Conservation (phyloP, 2,329 filamentous ascomycete species). For the Botrytis squamosa region DNA sequence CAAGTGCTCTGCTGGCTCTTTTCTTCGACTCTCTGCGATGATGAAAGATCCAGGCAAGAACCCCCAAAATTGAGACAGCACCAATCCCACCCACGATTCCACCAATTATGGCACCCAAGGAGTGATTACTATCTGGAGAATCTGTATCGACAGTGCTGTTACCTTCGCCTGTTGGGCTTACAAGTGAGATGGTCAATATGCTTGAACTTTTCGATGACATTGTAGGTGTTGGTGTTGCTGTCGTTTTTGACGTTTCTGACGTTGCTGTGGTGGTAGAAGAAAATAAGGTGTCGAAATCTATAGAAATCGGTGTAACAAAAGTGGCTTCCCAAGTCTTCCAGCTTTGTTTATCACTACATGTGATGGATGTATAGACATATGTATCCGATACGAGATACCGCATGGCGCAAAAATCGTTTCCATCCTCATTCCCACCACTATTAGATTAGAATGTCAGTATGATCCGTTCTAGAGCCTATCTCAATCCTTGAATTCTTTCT, state of each 20-base stretch:
- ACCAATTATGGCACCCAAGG: not conserved
- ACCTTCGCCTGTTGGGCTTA: not conserved
- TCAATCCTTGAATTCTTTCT: not conserved
- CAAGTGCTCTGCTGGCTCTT: conserved; percentile 11
- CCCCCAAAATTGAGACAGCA: not conserved
- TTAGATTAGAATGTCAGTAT: not conserved
- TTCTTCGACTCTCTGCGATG: not conserved
- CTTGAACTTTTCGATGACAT: not conserved
- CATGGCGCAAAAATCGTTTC: not conserved
- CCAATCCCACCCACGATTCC: conserved; percentile 9
- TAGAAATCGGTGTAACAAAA: not conserved
- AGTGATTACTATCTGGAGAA: not conserved
- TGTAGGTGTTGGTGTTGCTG: not conserved
- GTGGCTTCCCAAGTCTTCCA: not conserved
- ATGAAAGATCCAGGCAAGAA: not conserved
- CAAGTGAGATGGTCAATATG: not conserved
- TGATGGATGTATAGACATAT: conserved; percentile 4
- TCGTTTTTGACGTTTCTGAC: not conserved
- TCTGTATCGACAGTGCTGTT: not conserved
- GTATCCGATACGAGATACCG: conserved; percentile 10
- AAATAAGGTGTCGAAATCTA: not conserved
- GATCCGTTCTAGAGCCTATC: not conserved
- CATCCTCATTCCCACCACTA: not conserved
- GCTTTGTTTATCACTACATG: not conserved
- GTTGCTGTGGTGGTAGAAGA: not conserved